Conservation (phyloP, 140 eudicot genomes). For the Ambrosia hybrid region DNA sequence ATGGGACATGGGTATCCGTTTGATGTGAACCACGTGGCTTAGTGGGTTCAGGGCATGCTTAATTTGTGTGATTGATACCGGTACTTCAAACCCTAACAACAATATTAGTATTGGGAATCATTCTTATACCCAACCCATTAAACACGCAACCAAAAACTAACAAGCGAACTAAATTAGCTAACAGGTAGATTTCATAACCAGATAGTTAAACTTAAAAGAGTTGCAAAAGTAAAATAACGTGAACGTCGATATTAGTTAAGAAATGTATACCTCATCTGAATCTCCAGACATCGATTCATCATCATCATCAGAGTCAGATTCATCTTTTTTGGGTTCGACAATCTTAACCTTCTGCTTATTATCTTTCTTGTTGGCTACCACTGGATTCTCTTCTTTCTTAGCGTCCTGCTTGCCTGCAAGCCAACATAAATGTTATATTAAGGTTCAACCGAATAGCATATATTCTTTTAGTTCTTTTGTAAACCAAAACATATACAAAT, state of each 20-base stretch:
- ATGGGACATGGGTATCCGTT: no score
- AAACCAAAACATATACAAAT: background rate
- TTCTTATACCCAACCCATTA: no score
- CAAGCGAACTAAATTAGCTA: no score
- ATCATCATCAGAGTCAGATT: conserved; percentile 17
- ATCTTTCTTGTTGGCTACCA: conserved; percentile 38
- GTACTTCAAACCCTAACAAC: no score
- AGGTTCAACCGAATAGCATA: background rate
- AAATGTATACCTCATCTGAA: conserved; percentile 36
- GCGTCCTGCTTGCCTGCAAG: conserved; percentile 41
- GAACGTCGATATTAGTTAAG: background rate
- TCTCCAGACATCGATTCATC: conserved; percentile 8
- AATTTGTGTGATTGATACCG: no score
- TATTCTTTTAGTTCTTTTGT: no score
- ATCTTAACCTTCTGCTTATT: conserved; percentile 62
- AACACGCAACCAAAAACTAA: no score
- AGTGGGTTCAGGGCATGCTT: no score
- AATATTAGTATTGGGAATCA: no score
- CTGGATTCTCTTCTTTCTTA: conserved; percentile 47
- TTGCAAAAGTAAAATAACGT: background rate
- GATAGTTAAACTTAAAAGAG: background rate
- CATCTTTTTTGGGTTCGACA: conserved; percentile 59
- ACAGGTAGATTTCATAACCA: background rate
- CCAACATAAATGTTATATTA: background rate
- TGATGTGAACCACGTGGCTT: no score